phyloP scores from a whole-genome alignment of 1,139 yeast species.

The Yamadazyma taylorii region DNA sequence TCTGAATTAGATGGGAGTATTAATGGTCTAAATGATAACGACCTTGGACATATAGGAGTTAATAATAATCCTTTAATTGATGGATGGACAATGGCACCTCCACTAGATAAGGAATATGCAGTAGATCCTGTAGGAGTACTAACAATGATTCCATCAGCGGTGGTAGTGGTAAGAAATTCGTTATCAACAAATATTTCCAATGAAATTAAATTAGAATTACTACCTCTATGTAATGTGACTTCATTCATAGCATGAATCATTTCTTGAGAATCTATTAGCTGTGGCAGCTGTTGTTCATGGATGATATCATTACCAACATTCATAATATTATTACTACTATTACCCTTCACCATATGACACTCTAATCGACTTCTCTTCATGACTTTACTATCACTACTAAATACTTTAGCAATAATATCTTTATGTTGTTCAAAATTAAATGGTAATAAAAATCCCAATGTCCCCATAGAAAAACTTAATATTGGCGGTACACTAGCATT shows the following conservation, averaged over 20 bases:
- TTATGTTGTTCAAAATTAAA: constrained; percentile 67
- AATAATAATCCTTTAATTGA: constrained; percentile 76
- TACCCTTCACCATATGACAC: constrained; percentile 62
- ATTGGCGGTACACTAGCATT: constrained; percentile 82
- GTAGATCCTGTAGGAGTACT: constrained; percentile 96
- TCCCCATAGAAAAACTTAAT: constrained; percentile 85
- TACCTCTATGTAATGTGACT: constrained; percentile 82
- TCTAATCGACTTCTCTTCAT: constrained; percentile 75
- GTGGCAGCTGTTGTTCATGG: too few species aligned
- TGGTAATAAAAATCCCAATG: constrained; percentile 86
- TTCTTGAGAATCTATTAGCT: constrained; percentile 10
- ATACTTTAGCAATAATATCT: constrained; percentile 64
- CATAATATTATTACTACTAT: constrained; percentile 3
- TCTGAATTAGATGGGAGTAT: constrained; percentile 74
- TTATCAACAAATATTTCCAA: constrained; percentile 81
- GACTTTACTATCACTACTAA: constrained; percentile 66
- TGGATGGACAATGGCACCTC: constrained; percentile 93
- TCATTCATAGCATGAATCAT: constrained; percentile 87
- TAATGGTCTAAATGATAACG: constrained; percentile 83
- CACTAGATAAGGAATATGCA: constrained; percentile 85
- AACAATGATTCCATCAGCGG: constrained; percentile 85
- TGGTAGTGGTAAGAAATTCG: constrained; percentile 80
- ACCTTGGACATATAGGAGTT: constrained; percentile 90
- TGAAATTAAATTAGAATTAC: constrained; percentile 80
- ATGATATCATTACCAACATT: constrained; percentile 9